phyloP scores from a whole-genome alignment of 192 early-diverging fungal genomes.

The Umbelopsis vinacea region DNA sequence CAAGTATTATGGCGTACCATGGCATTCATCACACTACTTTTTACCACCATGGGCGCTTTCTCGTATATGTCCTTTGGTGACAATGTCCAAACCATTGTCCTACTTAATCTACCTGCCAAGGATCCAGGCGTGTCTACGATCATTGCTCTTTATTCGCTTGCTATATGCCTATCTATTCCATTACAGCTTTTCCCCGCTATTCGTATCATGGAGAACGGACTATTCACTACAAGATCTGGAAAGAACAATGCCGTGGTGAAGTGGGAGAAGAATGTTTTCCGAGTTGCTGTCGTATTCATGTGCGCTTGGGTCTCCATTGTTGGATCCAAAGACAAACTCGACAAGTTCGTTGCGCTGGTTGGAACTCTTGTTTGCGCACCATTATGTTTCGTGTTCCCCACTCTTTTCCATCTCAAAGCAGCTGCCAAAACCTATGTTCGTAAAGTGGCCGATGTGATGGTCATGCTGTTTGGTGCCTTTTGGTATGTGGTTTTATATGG shows the following conservation, averaged over 20 bases:
- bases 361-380: constrained; percentile 69
- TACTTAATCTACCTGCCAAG: constrained; percentile 68
- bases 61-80: constrained; percentile 73
- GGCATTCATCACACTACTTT: constrained; percentile 46
- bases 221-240: constrained; percentile 59
- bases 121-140: constrained; percentile 57
- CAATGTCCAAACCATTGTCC: constrained; percentile 72
- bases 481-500: constrained; percentile 29
- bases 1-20: constrained; percentile 51
- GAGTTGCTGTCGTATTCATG: constrained; percentile 57
- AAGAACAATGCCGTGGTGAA: constrained; percentile 63
- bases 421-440: constrained; percentile 39
- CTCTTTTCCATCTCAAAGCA: constrained; percentile 71
- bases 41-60: constrained; percentile 50
- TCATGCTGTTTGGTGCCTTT: constrained; percentile 67
- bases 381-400: constrained; percentile 75
- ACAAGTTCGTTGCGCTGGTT: constrained; percentile 73
- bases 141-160: constrained; percentile 73
- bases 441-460: constrained; percentile 48
- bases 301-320: constrained; percentile 64
- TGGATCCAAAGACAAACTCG: constrained; percentile 63
- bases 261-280: constrained; percentile 76
- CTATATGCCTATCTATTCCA: constrained; percentile 79
- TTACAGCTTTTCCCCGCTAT: constrained; percentile 74
- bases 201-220: constrained; percentile 66